phyloP scores from a whole-genome alignment of 306 rosid species.

The Luffa acutangula region DNA sequence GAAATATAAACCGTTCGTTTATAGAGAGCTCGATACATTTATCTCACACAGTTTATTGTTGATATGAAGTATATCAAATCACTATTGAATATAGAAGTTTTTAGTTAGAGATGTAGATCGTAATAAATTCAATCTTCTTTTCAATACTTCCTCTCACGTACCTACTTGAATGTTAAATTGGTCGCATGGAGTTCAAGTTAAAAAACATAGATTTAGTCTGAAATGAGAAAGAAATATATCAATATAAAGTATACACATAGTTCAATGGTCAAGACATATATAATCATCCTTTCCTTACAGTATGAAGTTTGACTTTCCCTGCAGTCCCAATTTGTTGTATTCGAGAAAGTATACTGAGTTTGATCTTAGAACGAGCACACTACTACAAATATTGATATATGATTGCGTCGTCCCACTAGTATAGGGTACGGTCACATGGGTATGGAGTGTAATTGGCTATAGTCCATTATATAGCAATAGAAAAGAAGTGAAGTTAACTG shows the following conservation, averaged over 20 bases:
- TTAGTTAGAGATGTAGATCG: too few relatives aligned
- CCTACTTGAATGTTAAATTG: background rate
- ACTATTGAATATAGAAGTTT: too few relatives aligned
- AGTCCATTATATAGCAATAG: background rate
- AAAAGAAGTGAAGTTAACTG: background rate
- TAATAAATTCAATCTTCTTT: background rate
- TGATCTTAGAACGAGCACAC: background rate
- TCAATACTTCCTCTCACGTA: background rate
- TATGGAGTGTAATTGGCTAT: background rate
- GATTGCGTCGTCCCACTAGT: background rate
- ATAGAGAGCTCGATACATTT: background rate
- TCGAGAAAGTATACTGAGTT: background rate
- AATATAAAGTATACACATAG: background rate
- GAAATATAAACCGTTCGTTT: too few relatives aligned
- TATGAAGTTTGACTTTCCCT: too few relatives aligned
- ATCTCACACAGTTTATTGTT: background rate
- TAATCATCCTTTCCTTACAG: too few relatives aligned
- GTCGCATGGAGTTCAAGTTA: background rate
- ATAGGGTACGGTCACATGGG: background rate
- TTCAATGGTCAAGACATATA: background rate
- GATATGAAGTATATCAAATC: background rate
- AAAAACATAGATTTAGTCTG: background rate
- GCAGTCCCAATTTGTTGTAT: too few relatives aligned
- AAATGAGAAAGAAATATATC: background rate
- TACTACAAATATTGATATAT: background rate